Evolutionary conservation across 2,329 filamentous ascomycete species (phyloP), one percentile per base, ranked within the genome.

Genomic region (Alternaria arbusti): DNA sequence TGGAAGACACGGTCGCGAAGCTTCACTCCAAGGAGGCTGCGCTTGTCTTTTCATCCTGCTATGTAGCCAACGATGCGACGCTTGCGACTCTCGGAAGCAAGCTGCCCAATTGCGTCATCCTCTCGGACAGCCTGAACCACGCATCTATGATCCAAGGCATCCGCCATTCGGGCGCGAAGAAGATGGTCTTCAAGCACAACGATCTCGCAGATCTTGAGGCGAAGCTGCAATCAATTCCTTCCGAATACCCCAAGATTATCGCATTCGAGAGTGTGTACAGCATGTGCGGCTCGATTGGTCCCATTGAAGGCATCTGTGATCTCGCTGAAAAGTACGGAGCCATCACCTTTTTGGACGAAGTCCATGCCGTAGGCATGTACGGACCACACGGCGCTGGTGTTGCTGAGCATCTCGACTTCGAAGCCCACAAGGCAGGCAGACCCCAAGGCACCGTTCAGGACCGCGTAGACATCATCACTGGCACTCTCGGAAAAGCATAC

Each of bases 61-160:
- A 97, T 76, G 96, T 99, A 57, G 96, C 96, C 68, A 99, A 99
- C 78, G 96, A 99, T 82, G 94, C 96, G 15, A 98, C 96, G 1
- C 87, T 99, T 63, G 95, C 96, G 4, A 99, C 96, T 0, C 86
- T 99, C n/a, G 96, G 96, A 52, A 97, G 93, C 82, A 97, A 97
- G 82, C 85, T 99, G 81, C 95, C 96, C 28, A 91, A 97, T 76
- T 99, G 96, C 77, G 96, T 99, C 47, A 97, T 98, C 74, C 85
- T 99, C n/a, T 97, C 94, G 6, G 96, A 99, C 83, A 97, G 92
- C 80, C 84, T 97, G 79, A 99, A 99, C 80, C 96, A 99, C 80
- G 96, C 96, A 12, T 98, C 95, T 6, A 99, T 99, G 96, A 99
- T 99, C 66, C 96, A 98, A 82, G 96, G 96, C 49, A 99, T 99